Evolutionary conservation across 805 yeast genomes (phyloP).

Genomic region (Cyberlindnera lachancei): DNA sequence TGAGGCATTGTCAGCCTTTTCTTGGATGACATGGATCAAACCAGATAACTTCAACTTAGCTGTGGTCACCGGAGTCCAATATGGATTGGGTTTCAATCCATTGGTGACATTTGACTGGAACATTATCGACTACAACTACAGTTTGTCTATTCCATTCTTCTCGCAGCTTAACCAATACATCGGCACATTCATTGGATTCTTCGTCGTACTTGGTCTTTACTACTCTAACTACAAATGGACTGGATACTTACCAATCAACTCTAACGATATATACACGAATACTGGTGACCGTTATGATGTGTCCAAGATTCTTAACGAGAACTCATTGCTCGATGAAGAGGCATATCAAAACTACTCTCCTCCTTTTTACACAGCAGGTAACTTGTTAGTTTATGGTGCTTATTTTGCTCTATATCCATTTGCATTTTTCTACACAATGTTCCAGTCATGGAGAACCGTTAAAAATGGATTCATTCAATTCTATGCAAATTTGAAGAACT

Average conservation of each 20-base stretch:
- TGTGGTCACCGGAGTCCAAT: conserved; percentile 37
- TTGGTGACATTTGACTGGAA: conserved; percentile 48
- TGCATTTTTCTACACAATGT: conserved; percentile 37
- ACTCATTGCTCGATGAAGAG: conserved; percentile 31
- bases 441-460: conserved; percentile 36
- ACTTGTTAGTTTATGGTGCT: conserved; percentile 50
- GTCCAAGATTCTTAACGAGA: conserved; percentile 36
- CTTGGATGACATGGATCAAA: conserved; percentile 54
- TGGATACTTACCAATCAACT: conserved; percentile 34
- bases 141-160: conserved; percentile 37
- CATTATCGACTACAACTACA: conserved; percentile 20
- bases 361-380: conserved; percentile 60
- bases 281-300: conserved; percentile 42
- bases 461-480: neutral
- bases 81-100: conserved; percentile 49
- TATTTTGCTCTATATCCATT: conserved; percentile 40
- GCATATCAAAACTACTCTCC: conserved; percentile 52
- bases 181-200: conserved; percentile 29
- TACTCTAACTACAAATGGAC: conserved; percentile 34
- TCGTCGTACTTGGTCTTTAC: conserved; percentile 30
- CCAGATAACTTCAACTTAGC: conserved; percentile 44
- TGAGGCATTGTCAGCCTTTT: conserved; percentile 34
- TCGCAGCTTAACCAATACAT: conserved; percentile 24
- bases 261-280: conserved; percentile 46
- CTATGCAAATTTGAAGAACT: neutral